Conservation (phyloP, 257 asterid species). For the Sherardia arvensis region DNA sequence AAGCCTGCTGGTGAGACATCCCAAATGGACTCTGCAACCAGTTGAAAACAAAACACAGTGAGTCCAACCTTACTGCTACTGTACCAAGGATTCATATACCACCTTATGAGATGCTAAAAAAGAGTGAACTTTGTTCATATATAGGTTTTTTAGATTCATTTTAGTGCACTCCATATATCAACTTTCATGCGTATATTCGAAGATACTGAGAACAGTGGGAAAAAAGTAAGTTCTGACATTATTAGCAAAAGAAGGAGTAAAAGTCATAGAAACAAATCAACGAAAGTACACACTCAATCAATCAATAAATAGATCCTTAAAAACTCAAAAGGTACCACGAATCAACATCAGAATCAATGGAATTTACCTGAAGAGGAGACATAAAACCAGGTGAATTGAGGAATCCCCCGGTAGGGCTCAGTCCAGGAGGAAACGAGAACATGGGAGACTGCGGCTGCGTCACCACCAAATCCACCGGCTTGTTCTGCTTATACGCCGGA, state of each 20-base stretch:
- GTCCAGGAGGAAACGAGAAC: conserved; percentile 60
- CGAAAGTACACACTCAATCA: not conserved
- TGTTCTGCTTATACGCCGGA: conserved; percentile 58
- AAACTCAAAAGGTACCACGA: not conserved
- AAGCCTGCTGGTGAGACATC: conserved; percentile 96
- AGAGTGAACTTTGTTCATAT: too few species aligned
- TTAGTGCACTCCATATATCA: not conserved
- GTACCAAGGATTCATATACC: not conserved
- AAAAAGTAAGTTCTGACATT: not conserved
- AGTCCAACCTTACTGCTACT: not conserved
- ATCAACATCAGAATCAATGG: not conserved
- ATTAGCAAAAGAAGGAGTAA: not conserved
- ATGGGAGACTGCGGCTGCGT: conserved; percentile 61
- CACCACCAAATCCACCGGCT: conserved; percentile 64
- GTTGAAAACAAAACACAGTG: conserved; percentile 2
- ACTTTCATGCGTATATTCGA: not conserved
- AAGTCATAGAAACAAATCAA: not conserved
- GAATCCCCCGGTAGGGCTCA: conserved; percentile 61
- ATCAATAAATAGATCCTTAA: not conserved
- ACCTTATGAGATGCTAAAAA: not conserved
- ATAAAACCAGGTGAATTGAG: conserved; percentile 82
- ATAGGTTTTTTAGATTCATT: not conserved
- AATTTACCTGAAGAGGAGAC: conserved; percentile 74
- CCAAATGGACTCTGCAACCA: conserved; percentile 87
- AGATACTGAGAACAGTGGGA: not conserved